phyloP scores from a whole-genome alignment of 179 eudicot species.

The Spergularia azorica region DNA sequence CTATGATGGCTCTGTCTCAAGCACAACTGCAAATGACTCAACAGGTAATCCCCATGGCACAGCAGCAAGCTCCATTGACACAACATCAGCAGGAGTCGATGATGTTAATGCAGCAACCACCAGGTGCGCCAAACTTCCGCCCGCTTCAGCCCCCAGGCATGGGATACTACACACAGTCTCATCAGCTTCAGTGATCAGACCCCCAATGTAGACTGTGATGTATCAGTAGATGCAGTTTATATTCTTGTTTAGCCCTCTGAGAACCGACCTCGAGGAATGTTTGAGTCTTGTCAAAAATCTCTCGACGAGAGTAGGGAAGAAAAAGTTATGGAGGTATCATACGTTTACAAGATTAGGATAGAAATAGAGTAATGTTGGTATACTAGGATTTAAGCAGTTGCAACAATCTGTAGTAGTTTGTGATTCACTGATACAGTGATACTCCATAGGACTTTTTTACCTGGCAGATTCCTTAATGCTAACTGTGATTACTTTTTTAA shows the following conservation, averaged over 20 bases:
- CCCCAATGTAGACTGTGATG: not conserved
- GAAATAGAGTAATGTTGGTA: conserved; percentile 6
- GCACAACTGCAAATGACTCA: conserved; percentile 46
- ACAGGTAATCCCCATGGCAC: conserved; percentile 40
- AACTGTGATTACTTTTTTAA: conserved; percentile 5
- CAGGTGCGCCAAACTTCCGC: conserved; percentile 58
- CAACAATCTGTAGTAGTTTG: conserved; percentile 23
- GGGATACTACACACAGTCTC: conserved; percentile 61
- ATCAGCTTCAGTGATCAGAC: conserved; percentile 49
- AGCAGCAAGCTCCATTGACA: conserved; percentile 37
- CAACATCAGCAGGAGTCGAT: conserved; percentile 45
- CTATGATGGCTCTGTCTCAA: conserved; percentile 55
- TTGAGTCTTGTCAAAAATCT: conserved; percentile 12
- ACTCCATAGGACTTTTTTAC: conserved; percentile 10
- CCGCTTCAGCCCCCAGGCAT: conserved; percentile 68
- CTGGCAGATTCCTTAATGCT: conserved; percentile 11
- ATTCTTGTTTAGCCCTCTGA: not conserved
- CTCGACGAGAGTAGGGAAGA: not conserved
- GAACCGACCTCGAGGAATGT: not conserved
- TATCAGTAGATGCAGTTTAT: conserved; percentile 4
- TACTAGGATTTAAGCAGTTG: conserved; percentile 5
- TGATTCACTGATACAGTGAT: not conserved
- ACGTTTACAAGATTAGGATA: conserved; percentile 15
- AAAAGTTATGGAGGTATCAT: not conserved
- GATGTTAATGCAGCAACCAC: conserved; percentile 47